Conservation (phyloP, 805 yeast genomes). For the Peterozyma xylosa region DNA sequence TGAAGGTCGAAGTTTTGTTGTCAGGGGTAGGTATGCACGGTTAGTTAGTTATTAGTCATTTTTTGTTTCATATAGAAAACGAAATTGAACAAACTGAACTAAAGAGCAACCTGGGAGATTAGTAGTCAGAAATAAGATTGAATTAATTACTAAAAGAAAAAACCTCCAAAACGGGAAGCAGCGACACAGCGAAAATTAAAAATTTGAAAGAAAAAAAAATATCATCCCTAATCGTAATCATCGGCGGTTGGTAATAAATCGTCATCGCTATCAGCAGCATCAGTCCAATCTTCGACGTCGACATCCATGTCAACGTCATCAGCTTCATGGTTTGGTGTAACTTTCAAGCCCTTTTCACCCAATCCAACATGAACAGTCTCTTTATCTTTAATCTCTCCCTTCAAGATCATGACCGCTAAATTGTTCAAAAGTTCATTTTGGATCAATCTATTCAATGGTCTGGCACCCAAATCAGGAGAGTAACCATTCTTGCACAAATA, state of each 20-base stretch:
- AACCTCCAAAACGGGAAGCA: too few relatives aligned
- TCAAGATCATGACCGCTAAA: constrained; percentile 81
- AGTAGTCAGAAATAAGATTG: too few relatives aligned
- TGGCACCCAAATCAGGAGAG: constrained; percentile 90
- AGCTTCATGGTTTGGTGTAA: constrained; percentile 78
- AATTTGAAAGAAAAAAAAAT: too few relatives aligned
- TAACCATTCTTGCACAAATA: constrained; percentile 83
- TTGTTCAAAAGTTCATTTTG: constrained; percentile 82
- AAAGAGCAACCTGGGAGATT: too few relatives aligned
- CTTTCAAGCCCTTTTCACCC: constrained; percentile 61
- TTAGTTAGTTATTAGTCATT: too few relatives aligned
- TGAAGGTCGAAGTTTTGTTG: too few relatives aligned
- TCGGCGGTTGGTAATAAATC: constrained; percentile 11
- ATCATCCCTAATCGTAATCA: neutral
- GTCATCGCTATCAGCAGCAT: constrained; percentile 56
- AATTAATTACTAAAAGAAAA: too few relatives aligned
- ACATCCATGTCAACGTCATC: constrained; percentile 44
- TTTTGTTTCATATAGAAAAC: too few relatives aligned
- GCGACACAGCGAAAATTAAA: too few relatives aligned
- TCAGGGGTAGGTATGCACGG: too few relatives aligned
- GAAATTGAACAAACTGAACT: too few relatives aligned
- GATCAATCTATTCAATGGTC: constrained; percentile 90
- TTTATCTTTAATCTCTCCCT: constrained; percentile 82
- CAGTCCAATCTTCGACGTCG: constrained; percentile 54
- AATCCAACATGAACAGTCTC: constrained; percentile 66